Conservation (phyloP, 2,329 filamentous ascomycete species). For the Amphichorda felina region DNA sequence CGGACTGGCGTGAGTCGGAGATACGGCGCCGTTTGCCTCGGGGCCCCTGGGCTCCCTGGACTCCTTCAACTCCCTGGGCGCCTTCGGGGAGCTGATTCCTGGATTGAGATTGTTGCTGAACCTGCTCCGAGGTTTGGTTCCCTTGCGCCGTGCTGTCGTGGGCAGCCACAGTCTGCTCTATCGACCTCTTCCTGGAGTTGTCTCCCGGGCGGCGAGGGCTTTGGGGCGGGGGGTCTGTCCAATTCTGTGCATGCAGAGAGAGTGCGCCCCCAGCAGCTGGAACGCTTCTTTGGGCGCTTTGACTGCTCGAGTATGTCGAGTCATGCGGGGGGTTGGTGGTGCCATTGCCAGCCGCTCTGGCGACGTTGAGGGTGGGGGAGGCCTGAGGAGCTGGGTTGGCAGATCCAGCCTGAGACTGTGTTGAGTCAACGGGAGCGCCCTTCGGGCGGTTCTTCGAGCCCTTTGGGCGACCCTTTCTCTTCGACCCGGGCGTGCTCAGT, state of each 20-base stretch:
- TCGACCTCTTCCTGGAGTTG: not conserved
- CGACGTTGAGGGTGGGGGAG: not conserved
- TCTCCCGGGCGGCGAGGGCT: not conserved
- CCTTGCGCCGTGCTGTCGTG: not conserved
- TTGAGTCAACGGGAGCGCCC: not conserved
- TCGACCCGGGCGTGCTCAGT: constrained; percentile 7
- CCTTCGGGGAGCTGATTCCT: too few species aligned
- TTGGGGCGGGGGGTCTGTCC: constrained; percentile 1
- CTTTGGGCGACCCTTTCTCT: constrained; percentile 28
- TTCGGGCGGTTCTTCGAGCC: constrained; percentile 32
- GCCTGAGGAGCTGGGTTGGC: not conserved
- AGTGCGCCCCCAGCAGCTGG: not conserved
- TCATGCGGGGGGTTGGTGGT: not conserved
- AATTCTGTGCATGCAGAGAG: constrained; percentile 3
- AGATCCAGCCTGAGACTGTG: not conserved
- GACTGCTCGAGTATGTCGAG: not conserved
- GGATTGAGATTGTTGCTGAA: not conserved
- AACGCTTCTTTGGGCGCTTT: not conserved
- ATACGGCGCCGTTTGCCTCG: not conserved
- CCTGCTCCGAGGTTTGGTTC: not conserved
- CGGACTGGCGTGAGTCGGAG: not conserved
- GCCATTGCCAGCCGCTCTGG: not conserved
- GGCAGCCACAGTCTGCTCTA: not conserved
- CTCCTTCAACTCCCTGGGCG: too few species aligned
- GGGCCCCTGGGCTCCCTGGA: not conserved